A percentile compares a stretch with the other conserved stretches of the same genome.
Evolutionary conservation across 805 yeast species (phyloP).

Genomic region (Wickerhamomyces pijperi): DNA sequence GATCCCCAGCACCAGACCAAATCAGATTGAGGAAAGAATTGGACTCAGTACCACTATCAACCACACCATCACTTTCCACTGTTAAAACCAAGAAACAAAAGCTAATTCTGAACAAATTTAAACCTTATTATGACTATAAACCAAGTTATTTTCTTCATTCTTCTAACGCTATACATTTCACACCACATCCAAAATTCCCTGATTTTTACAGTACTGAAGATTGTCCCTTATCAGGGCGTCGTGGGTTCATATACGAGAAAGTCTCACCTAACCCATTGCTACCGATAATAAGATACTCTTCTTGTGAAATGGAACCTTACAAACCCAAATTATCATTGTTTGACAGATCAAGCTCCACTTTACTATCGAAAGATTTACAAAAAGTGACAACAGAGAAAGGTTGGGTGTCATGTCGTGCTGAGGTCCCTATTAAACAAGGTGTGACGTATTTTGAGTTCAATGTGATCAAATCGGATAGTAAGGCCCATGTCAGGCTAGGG

Average conservation of each 20-base stretch:
- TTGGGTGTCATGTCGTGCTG: constrained; percentile 71
- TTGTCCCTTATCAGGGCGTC: constrained; percentile 55
- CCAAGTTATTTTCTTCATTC: constrained; percentile 11
- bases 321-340: constrained; percentile 45
- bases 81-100: not conserved
- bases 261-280: constrained; percentile 63
- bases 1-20: not conserved
- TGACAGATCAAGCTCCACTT: constrained; percentile 57
- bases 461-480: constrained; percentile 29
- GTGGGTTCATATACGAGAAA: constrained; percentile 74
- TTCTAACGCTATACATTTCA: constrained; percentile 1
- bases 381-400: constrained; percentile 55
- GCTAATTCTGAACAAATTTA: constrained; percentile 12
- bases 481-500: constrained; percentile 69
- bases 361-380: constrained; percentile 25
- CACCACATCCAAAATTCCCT: constrained; percentile 4
- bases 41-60: not conserved
- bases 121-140: constrained; percentile 15
- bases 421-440: constrained; percentile 71
- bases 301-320: constrained; percentile 67
- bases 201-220: constrained; percentile 50
- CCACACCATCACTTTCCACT: not conserved
- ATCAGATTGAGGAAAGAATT: not conserved
- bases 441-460: constrained; percentile 69
- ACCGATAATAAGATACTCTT: constrained; percentile 46